Percentiles rank a stretch among this genome's conserved stretches.
Conservation (phyloP, 345 rosid genomes). For the Rhodamnia rubescens region DNA sequence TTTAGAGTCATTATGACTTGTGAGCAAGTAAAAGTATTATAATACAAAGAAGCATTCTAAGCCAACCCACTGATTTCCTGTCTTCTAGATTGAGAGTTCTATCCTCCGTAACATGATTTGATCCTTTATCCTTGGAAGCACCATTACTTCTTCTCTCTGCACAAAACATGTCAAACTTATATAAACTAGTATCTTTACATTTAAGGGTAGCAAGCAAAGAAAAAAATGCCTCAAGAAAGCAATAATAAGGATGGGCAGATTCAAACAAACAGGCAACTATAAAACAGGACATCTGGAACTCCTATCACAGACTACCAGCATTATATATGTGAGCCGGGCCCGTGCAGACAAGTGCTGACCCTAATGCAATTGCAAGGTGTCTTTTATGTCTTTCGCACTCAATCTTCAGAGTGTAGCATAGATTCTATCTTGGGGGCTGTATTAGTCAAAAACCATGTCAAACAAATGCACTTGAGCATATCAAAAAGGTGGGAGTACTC, state of each 20-base stretch:
- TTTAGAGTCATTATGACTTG: not conserved
- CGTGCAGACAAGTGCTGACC: not conserved
- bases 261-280: not conserved
- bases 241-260: not conserved
- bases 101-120: not conserved
- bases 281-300: not conserved
- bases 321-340: not conserved
- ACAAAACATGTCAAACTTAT: not conserved
- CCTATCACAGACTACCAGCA: not conserved
- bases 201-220: not conserved
- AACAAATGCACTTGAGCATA: not conserved
- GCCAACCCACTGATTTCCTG: not conserved
- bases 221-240: not conserved
- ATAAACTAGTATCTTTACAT: not conserved
- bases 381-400: not conserved
- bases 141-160: slow-evolving; percentile 1
- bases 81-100: not conserved
- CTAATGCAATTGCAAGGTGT: not conserved
- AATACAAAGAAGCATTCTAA: not conserved
- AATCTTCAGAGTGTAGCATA: not conserved
- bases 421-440: not conserved
- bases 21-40: not conserved
- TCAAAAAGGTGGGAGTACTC: not conserved
- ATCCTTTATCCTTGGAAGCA: slow-evolving; percentile 8
- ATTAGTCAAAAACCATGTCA: not conserved